A percentile compares a stretch with the other conserved stretches of the same genome.
These are phyloP conservation scores for Orbilia brochopaga DNA, from an alignment of 2,329 filamentous ascomycete species.

Conservation along the genomic window DNA sequence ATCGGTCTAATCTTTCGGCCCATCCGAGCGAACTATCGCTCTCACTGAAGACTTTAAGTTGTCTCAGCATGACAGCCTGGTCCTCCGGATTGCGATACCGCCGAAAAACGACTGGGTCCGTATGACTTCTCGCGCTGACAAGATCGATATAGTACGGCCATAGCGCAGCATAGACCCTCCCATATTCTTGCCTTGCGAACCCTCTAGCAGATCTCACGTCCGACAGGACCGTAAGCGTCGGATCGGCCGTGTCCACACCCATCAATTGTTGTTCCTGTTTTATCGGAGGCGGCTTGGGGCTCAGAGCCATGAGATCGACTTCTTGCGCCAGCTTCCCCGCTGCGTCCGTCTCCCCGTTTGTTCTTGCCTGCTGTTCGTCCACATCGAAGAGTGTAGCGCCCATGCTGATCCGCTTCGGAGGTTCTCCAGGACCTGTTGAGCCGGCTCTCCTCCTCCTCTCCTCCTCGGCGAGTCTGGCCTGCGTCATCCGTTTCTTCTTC, in stretches of 20 bases:
- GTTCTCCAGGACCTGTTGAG: constrained; percentile 56
- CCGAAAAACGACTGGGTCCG: constrained; percentile 82
- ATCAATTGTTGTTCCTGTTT: constrained; percentile 62
- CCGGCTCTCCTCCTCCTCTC: constrained; percentile 56
- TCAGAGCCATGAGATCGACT: constrained; percentile 50
- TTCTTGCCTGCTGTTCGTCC: constrained; percentile 61
- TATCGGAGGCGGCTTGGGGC: constrained; percentile 47
- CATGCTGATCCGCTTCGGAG: constrained; percentile 54
- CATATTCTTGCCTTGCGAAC: constrained; percentile 85
- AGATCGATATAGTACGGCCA: constrained; percentile 89
- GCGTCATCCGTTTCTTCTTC: constrained; percentile 67
- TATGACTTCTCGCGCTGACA: constrained; percentile 71
- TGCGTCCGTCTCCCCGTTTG: constrained; percentile 58
- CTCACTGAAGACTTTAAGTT: constrained; percentile 76
- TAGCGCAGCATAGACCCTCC: constrained; percentile 84
- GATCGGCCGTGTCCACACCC: constrained; percentile 73
- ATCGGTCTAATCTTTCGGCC: constrained; percentile 71
- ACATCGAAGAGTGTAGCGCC: constrained; percentile 73
- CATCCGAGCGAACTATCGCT: constrained; percentile 82
- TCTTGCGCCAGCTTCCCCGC: constrained; percentile 55
- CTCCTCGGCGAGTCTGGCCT: constrained; percentile 60
- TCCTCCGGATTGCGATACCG: constrained; percentile 86
- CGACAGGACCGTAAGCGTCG: constrained; percentile 64
- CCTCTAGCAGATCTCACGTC: constrained; percentile 79
- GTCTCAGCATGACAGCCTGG: constrained; percentile 86